Evolutionary conservation across 345 rosid genomes (phyloP).

Genomic region (Eutrema heterophyllum): DNA sequence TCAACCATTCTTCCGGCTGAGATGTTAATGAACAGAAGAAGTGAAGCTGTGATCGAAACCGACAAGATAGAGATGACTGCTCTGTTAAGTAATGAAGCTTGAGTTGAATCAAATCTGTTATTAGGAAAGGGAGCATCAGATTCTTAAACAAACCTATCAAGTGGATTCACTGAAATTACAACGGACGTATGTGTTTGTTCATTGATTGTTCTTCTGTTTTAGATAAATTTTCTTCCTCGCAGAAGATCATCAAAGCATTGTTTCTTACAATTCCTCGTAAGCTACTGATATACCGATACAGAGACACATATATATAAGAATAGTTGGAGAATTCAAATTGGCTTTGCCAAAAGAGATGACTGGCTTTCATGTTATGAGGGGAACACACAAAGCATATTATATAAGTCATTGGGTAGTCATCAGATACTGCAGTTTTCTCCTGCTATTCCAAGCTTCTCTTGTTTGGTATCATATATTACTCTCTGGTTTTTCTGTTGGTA

Average conservation of each 20-base stretch:
- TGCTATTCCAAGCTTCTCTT: slow-evolving; percentile 64
- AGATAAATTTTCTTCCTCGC: background rate
- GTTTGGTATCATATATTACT: slow-evolving; percentile 67
- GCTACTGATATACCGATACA: slow-evolving; percentile 2
- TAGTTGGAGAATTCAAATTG: slow-evolving; percentile 14
- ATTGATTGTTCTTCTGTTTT: slow-evolving; percentile 5
- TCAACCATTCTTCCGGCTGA: slow-evolving; percentile 46
- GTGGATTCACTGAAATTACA: background rate
- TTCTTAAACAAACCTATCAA: background rate
- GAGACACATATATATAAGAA: background rate
- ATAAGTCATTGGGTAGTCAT: slow-evolving; percentile 1
- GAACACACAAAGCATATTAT: slow-evolving; percentile 2
- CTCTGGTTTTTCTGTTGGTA: slow-evolving; percentile 90
- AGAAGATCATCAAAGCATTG: slow-evolving; percentile 7
- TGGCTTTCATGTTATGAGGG: slow-evolving; percentile 20
- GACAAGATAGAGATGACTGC: slow-evolving; percentile 52
- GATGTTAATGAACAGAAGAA: slow-evolving; percentile 40
- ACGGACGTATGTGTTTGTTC: background rate
- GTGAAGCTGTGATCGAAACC: slow-evolving; percentile 24
- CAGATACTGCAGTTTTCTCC: slow-evolving; percentile 66
- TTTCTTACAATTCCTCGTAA: slow-evolving; percentile 3
- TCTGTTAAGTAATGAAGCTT: slow-evolving; percentile 28
- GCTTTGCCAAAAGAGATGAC: slow-evolving; percentile 24
- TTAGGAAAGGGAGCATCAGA: slow-evolving; percentile 1
- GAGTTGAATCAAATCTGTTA: slow-evolving; percentile 1